Conservation (phyloP, 116 monocot species). For the Iris pallida region DNA sequence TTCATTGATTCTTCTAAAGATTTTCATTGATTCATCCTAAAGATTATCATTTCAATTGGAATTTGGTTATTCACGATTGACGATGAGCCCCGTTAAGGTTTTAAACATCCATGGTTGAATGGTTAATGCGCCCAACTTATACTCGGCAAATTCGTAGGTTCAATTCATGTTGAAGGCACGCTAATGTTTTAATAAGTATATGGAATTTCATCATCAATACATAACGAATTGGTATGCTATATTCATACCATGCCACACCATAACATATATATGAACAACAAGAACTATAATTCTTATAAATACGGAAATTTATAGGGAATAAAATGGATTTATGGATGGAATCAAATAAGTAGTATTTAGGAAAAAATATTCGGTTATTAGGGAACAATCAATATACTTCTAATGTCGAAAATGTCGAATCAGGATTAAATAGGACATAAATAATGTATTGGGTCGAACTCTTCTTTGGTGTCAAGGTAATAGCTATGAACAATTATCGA, state of each 20-base stretch:
- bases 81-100: too few species aligned
- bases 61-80: too few species aligned
- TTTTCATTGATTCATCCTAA: too few species aligned
- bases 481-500: too few species aligned
- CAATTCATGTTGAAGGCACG: background rate
- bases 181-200: background rate
- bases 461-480: too few species aligned
- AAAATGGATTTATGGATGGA: conserved; percentile 16
- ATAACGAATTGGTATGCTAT: conserved; percentile 3
- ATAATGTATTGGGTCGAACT: too few species aligned
- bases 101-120: too few species aligned
- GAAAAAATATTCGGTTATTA: conserved; percentile 13
- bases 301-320: conserved; percentile 7
- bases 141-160: conserved; percentile 1
- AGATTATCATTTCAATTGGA: too few species aligned
- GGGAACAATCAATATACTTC: conserved; percentile 11
- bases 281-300: conserved; percentile 15
- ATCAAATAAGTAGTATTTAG: conserved; percentile 9
- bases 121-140: background rate
- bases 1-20: too few species aligned
- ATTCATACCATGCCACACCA: conserved; percentile 4
- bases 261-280: conserved; percentile 6
- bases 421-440: too few species aligned
- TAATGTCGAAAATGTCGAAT: background rate
- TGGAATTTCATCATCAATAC: background rate